A percentile compares a stretch with the other conserved stretches of the same genome.
These are phyloP conservation scores for Didymella pomorum DNA, from an alignment of 2,329 filamentous ascomycete species.

Conservation along the genomic window DNA sequence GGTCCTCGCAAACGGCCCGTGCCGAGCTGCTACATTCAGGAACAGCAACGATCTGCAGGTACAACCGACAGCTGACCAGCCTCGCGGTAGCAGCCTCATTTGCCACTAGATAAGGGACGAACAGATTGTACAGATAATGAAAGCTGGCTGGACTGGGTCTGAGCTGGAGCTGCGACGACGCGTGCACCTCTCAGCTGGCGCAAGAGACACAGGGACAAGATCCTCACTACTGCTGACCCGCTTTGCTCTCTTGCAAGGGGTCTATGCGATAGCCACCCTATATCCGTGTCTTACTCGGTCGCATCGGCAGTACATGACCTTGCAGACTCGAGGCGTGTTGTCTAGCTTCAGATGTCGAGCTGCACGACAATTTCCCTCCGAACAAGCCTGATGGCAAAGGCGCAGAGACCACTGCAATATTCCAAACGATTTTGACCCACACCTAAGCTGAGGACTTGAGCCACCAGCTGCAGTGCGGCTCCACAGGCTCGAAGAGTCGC, in stretches of 20 bases:
- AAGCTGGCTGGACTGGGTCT: not conserved
- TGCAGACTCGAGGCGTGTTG: not conserved
- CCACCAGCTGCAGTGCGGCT: no score
- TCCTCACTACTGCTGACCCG: not conserved
- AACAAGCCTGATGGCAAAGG: not conserved
- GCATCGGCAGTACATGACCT: not conserved
- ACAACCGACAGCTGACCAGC: constrained; percentile 2
- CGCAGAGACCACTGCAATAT: not conserved
- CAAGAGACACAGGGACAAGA: no score
- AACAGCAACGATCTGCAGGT: constrained; percentile 16
- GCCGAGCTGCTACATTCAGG: constrained; percentile 3
- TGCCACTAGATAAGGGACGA: not conserved
- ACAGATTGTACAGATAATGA: not conserved
- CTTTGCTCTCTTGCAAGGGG: not conserved
- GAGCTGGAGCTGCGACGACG: not conserved
- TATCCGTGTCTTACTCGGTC: no score
- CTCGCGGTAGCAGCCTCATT: not conserved
- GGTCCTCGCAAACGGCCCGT: constrained; percentile 3
- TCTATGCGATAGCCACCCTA: not conserved
- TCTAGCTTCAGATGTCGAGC: not conserved
- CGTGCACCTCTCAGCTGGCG: no score
- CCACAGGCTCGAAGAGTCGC: not conserved
- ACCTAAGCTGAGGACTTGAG: not conserved
- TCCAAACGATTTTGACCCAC: not conserved
- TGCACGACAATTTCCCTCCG: not conserved